Evolutionary conservation across 768 basidiomycete genomes (phyloP).

Genomic region (Russula lepida): DNA sequence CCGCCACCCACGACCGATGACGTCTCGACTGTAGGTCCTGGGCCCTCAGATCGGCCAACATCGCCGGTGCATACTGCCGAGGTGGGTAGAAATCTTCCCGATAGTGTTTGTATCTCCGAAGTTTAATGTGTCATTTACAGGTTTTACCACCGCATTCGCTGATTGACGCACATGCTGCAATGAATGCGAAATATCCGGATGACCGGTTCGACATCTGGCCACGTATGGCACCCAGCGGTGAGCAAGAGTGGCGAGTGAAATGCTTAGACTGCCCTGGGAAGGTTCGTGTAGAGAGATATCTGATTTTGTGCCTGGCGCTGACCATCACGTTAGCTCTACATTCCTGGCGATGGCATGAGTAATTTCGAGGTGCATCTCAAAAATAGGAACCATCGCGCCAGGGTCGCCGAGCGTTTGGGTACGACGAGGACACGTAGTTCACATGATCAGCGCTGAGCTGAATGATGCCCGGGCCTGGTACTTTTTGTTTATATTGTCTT

Average conservation of each 20-base stretch:
- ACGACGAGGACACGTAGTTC: constrained; percentile 13
- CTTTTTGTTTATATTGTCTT: constrained; percentile 19
- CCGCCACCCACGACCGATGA: constrained; percentile 17
- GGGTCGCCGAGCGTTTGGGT: constrained; percentile 52
- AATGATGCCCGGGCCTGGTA: neutral
- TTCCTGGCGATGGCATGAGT: constrained; percentile 29
- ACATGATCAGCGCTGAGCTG: constrained; percentile 15
- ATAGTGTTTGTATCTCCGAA: neutral
- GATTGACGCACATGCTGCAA: constrained; percentile 49
- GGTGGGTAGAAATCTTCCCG: constrained; percentile 3
- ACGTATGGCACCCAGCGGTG: constrained; percentile 42
- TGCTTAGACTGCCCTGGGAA: constrained; percentile 92
- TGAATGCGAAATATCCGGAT: constrained; percentile 67
- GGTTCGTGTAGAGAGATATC: constrained; percentile 38
- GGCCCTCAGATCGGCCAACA: constrained; percentile 12
- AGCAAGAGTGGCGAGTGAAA: constrained; percentile 83
- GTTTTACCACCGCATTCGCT: constrained; percentile 60
- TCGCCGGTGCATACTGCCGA: constrained; percentile 11
- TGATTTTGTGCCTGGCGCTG: neutral
- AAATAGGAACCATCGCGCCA: constrained; percentile 71
- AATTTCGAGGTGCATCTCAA: constrained; percentile 93
- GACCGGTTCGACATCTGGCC: constrained; percentile 77
- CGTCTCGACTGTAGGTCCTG: constrained; percentile 6
- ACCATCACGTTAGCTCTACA: constrained; percentile 13
- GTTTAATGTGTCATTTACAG: neutral